These are phyloP conservation scores for Talaromyces verruculosus DNA, from an alignment of 2,329 filamentous ascomycete genomes.

Conservation along the genomic window DNA sequence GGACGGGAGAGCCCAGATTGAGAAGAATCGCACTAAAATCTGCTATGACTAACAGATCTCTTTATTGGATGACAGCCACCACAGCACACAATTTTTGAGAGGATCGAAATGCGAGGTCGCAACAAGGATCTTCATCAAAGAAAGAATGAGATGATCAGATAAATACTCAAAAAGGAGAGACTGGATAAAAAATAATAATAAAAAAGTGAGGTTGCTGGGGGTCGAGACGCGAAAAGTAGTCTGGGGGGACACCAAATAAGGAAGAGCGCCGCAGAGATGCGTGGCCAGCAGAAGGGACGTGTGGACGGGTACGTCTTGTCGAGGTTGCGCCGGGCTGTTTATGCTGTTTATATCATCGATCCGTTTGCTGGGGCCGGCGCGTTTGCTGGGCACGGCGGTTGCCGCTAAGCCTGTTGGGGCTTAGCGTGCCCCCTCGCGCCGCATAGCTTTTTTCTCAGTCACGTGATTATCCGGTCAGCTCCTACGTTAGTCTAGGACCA, in stretches of 20 bases:
- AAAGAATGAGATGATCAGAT: not conserved
- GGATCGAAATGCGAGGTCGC: not conserved
- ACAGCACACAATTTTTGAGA: constrained; percentile 6
- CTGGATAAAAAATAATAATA: not conserved
- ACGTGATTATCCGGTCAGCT: constrained; percentile 12
- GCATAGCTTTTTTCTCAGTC: constrained; percentile 35
- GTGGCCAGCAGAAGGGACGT: constrained; percentile 31
- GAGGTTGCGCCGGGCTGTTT: constrained; percentile 48
- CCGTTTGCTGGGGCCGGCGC: constrained; percentile 37
- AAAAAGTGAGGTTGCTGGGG: constrained; percentile 1
- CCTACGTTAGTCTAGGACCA: not conserved
- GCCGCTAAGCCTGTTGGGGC: constrained; percentile 31
- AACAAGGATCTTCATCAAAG: not conserved
- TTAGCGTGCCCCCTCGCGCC: constrained; percentile 30
- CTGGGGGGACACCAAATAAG: constrained; percentile 12
- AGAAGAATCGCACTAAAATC: constrained; percentile 15
- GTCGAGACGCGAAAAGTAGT: constrained; percentile 4
- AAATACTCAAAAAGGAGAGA: not conserved
- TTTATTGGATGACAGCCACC: constrained; percentile 14
- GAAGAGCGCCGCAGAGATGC: constrained; percentile 18
- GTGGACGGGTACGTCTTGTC: constrained; percentile 42
- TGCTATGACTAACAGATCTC: constrained; percentile 8
- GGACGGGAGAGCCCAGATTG: not conserved
- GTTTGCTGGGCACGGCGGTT: constrained; percentile 36
- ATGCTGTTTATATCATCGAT: constrained; percentile 49